Base-by-base conservation (phyloP, 23 red algal genomes). In the Gracilaria domingensis region DNA sequence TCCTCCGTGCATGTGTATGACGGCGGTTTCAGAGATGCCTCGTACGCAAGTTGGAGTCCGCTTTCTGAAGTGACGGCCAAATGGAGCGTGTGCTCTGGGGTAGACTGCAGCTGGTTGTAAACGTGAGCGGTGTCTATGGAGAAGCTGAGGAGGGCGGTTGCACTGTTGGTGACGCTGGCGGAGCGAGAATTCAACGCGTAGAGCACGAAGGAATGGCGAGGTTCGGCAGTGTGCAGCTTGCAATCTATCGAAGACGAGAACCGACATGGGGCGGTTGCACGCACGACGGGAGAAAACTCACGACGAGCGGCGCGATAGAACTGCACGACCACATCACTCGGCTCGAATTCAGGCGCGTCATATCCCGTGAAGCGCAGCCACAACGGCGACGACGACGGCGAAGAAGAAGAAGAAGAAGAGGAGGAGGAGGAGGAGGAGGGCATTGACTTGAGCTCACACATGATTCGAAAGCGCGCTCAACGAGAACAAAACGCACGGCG, bases 361-460 rank as follows among this genome's bases (percentile, higher is more conserved):
- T 85, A 85, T 0, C 81, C 81, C 0, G 81, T 85, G 61, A 85
- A 85, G 37, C 51, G 59, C 4, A 85, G 25, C 81, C 81, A 85
- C 20, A 85, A 18, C 39, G 38, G 30, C 20, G 39, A 20, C 9
- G 39, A 17, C 23, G 72, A 21, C n/a, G 23, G 7, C 23, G 62
- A 67, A 55, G 42, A 45, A n/a, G n/a, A n/a, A n/a, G n/a, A n/a
- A n/a, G n/a, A n/a, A n/a, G n/a, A n/a, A n/a, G n/a, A n/a, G n/a
- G n/a, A n/a, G n/a, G n/a, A n/a, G n/a, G n/a, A n/a, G n/a, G n/a
- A n/a, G n/a, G n/a, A n/a, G n/a, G n/a, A n/a, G n/a, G n/a, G n/a
- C n/a, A n/a, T n/a, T n/a, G n/a, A n/a, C n/a, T n/a, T n/a, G n/a
- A n/a, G n/a, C n/a, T n/a, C n/a, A n/a, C n/a, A n/a, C n/a, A n/a